Conservation (phyloP, 306 rosid genomes). For the Oemleria cerasiformis region DNA sequence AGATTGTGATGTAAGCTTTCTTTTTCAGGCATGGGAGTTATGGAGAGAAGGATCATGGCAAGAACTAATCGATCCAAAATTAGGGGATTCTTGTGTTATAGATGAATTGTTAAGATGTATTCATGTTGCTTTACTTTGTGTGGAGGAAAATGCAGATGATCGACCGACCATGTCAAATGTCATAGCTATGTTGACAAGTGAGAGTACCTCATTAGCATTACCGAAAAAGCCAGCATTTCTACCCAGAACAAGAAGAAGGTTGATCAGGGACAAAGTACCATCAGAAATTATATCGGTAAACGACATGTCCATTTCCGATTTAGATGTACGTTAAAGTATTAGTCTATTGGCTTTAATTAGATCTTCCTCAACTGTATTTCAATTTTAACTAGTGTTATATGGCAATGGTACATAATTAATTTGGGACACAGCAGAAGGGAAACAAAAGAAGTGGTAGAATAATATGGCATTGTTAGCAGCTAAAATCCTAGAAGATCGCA, state of each 20-base stretch:
- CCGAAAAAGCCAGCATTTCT: constrained; percentile 20
- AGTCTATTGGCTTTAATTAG: not conserved
- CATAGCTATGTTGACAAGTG: constrained; percentile 13
- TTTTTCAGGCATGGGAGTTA: constrained; percentile 22
- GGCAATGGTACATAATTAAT: too few relatives aligned
- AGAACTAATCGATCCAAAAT: constrained; percentile 10
- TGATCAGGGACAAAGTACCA: not conserved
- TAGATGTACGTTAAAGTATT: constrained; percentile 7
- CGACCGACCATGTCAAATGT: constrained; percentile 24
- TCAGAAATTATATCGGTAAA: not conserved
- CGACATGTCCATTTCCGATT: constrained; percentile 8
- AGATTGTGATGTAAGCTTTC: not conserved
- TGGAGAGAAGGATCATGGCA: constrained; percentile 8
- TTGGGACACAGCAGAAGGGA: too few relatives aligned
- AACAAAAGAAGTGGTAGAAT: too few relatives aligned
- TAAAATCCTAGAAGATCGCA: too few relatives aligned
- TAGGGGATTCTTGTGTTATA: not conserved
- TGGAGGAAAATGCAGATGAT: constrained; percentile 8
- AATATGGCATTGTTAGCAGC: too few relatives aligned
- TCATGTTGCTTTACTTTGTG: constrained; percentile 17
- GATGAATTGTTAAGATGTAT: constrained; percentile 3
- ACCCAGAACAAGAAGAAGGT: not conserved
- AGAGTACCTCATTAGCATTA: not conserved
- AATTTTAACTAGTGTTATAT: too few relatives aligned
- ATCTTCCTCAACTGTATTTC: too few relatives aligned